Conservation (phyloP, 2,329 filamentous ascomycete species). For the Lachnellula arida region DNA sequence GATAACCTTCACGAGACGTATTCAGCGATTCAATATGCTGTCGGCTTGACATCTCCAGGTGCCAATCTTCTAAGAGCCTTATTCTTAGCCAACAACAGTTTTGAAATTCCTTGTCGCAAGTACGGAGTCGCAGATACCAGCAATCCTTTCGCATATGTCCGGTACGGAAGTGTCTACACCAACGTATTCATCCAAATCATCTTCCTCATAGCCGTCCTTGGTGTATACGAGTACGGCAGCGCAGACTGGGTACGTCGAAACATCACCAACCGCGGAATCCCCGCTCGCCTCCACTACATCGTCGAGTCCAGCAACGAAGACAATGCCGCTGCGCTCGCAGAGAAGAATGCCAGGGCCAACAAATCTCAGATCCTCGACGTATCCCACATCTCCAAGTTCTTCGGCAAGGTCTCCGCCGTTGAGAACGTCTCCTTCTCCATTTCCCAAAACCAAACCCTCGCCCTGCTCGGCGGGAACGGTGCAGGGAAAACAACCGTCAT, state of each 20-base stretch:
- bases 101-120: constrained; percentile 24
- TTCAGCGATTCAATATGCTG: constrained; percentile 50
- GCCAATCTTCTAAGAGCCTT: constrained; percentile 54
- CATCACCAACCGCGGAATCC: constrained; percentile 19
- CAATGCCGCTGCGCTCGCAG: constrained; percentile 1
- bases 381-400: constrained; percentile 57
- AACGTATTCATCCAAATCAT: constrained; percentile 26
- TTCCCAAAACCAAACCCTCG: constrained; percentile 55
- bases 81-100: constrained; percentile 40
- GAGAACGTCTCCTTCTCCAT: constrained; percentile 62
- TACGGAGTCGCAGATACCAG: constrained; percentile 20
- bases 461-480: constrained; percentile 60
- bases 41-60: constrained; percentile 52
- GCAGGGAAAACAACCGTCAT: constrained; percentile 64
- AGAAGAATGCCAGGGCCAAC: constrained; percentile 29
- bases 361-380: constrained; percentile 48
- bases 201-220: constrained; percentile 17
- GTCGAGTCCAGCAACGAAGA: constrained; percentile 26
- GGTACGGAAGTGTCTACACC: constrained; percentile 24
- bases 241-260: constrained; percentile 23
- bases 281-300: constrained; percentile 23
- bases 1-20: constrained; percentile 48
- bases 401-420: constrained; percentile 54
- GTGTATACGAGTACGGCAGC: constrained; percentile 26
- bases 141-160: constrained; percentile 18